Percentiles rank a stretch among this genome's conserved stretches.
phyloP scores from a whole-genome alignment of 2,329 filamentous ascomycete genomes.

The Colletotrichum sp. region DNA sequence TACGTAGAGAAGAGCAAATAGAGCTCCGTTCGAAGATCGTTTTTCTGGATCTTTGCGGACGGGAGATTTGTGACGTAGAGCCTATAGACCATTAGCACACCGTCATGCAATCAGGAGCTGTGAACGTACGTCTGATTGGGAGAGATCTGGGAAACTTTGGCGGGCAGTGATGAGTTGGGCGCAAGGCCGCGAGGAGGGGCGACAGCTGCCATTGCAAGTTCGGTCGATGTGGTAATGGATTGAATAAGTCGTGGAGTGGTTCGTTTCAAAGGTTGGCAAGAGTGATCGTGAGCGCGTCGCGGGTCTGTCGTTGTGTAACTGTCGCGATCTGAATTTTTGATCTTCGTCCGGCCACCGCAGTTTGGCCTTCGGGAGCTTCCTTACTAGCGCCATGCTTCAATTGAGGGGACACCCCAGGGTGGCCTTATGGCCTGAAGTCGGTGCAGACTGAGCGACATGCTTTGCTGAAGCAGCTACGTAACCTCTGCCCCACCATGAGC shows the following conservation, averaged over 20 bases:
- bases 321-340: constrained; percentile 14
- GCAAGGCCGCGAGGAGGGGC: constrained; percentile 40
- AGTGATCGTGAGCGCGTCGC: background rate
- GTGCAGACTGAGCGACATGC: background rate
- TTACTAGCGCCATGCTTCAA: background rate
- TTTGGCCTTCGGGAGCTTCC: constrained; percentile 11
- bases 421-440: constrained; percentile 8
- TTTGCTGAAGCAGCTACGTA: background rate
- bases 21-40: constrained; percentile 82
- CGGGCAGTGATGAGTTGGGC: constrained; percentile 47
- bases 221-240: background rate
- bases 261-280: background rate
- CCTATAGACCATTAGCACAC: constrained; percentile 47
- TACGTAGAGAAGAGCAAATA: constrained; percentile 96
- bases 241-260: background rate
- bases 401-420: constrained; percentile 7
- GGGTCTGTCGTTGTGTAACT: background rate
- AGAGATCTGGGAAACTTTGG: constrained; percentile 60
- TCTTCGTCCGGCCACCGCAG: background rate
- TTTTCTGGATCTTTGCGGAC: constrained; percentile 87
- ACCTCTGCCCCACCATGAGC: constrained; percentile 13
- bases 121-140: constrained; percentile 77
- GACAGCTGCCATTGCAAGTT: constrained; percentile 38
- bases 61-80: constrained; percentile 88
- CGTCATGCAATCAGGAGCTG: background rate